Evolutionary conservation across 164 flowering plant species (phyloP), one percentile per base, ranked within the genome.

Genomic region (Liquidambar formosana): DNA sequence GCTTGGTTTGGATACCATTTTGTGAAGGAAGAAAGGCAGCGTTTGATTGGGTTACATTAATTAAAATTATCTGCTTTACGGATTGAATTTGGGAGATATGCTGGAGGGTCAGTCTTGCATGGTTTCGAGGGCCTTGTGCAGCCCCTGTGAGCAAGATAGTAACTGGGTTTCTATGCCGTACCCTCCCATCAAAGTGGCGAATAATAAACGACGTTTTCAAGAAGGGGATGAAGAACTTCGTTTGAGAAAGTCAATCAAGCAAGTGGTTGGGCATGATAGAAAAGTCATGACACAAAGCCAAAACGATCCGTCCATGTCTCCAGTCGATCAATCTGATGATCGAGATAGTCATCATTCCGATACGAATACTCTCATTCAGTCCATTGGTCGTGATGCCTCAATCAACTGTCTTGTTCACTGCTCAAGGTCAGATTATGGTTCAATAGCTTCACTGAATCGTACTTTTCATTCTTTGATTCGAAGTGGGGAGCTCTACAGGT

Each of bases 371-470:
- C 85, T 91, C 11, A 83, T 89, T 51, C 76, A 71, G 9, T 68
- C 75, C 44, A 81, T 91, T 28, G 91, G 88, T 23, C 77, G 96
- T 8, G 98, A 91, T 77, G 77, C 75, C 66, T 82, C 94, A 3
- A 85, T 93, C 41, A 79, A 77, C 23, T 91, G 94, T 52, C 86
- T 93, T 23, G 67, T 86, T 53, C 84, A 77, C 2, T 89, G 88
- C 79, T 88, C 98, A 0, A 82, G 98, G 73, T 85, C 96, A 10
- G 92, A 91, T 63, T 93, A 93, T 68, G 87, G 91, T 22, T 75
- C 86, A 1, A 46, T 93, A 53, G 89, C 96, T 3, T 88, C 83
- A 0, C 44, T 93, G 38, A 89, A 89, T 68, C 63, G 76, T 57
- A 78, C 86, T 61, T 93, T 91, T 65, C 81, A 86, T 0, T 70